Conservation (phyloP, 768 basidiomycete genomes). For the Lentinus tigrinus region DNA sequence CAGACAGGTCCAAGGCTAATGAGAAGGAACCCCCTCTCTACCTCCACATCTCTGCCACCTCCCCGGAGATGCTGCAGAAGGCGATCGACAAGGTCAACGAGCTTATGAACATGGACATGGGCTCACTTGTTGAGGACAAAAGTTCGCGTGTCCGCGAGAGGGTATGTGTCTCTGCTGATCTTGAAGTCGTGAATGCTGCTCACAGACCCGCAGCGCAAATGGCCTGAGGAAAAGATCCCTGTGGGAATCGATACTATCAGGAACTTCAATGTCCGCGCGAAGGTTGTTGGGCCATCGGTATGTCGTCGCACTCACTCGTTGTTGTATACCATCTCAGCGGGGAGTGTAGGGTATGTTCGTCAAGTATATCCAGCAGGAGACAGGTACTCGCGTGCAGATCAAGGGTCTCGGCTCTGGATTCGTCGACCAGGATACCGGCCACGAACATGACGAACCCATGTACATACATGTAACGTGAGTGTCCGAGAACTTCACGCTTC, state of each 20-base stretch:
- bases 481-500: neutral
- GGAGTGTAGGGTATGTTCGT: slow-evolving; percentile 85
- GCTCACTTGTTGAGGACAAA: slow-evolving; percentile 79
- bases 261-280: slow-evolving; percentile 97
- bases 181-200: neutral
- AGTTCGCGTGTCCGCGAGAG: slow-evolving; percentile 65
- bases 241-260: slow-evolving; percentile 88
- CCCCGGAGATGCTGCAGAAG: slow-evolving; percentile 60
- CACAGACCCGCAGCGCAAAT: slow-evolving; percentile 66
- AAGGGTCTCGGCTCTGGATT: slow-evolving; percentile 95
- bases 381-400: slow-evolving; percentile 93
- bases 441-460: slow-evolving; percentile 87
- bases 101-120: slow-evolving; percentile 70
- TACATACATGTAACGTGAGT: slow-evolving; percentile 89
- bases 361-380: slow-evolving; percentile 97
- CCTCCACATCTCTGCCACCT: slow-evolving; percentile 83
- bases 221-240: slow-evolving; percentile 95
- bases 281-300: slow-evolving; percentile 94
- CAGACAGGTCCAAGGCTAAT: slow-evolving; percentile 86
- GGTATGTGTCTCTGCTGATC: slow-evolving; percentile 34
- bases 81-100: slow-evolving; percentile 76
- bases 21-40: slow-evolving; percentile 93
- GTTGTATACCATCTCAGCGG: neutral
- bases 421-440: slow-evolving; percentile 86
- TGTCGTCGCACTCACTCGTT: slow-evolving; percentile 17